Conservation (phyloP, 495 filamentous ascomycete genomes). For the Aspergillus conjunctus region DNA sequence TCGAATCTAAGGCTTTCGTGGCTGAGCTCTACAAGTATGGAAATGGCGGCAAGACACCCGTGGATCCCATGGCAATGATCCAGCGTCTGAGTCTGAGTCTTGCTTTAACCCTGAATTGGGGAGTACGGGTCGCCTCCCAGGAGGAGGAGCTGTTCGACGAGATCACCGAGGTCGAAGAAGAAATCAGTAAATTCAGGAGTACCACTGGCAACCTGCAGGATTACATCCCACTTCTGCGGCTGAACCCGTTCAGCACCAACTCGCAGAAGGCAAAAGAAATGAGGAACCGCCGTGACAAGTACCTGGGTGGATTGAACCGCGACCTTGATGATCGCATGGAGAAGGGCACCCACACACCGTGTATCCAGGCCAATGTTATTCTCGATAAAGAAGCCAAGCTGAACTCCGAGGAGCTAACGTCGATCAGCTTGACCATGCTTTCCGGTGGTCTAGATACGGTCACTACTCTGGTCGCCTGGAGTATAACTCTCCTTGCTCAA, state of each 20-base stretch:
- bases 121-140: constrained; percentile 56
- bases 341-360: constrained; percentile 61
- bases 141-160: constrained; percentile 62
- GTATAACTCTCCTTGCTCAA: constrained; percentile 58
- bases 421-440: constrained; percentile 65
- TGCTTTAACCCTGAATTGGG: constrained; percentile 65
- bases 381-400: constrained; percentile 61
- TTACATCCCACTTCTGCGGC: constrained; percentile 61
- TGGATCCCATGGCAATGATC: constrained; percentile 64
- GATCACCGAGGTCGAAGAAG: constrained; percentile 64
- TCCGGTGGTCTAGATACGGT: constrained; percentile 65
- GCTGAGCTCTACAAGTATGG: constrained; percentile 60
- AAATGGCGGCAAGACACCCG: constrained; percentile 49
- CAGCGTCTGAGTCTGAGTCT: constrained; percentile 59
- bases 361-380: constrained; percentile 66
- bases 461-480: constrained; percentile 64
- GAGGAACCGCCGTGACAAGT: constrained; percentile 61
- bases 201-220: constrained; percentile 66
- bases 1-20: constrained; percentile 62
- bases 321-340: constrained; percentile 59
- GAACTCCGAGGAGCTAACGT: constrained; percentile 59
- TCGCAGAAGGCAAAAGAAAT: constrained; percentile 57
- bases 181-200: constrained; percentile 58
- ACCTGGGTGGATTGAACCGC: constrained; percentile 53
- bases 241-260: constrained; percentile 57